phyloP scores from a whole-genome alignment of 2,329 filamentous ascomycete species.

The Neonectria ditissima region DNA sequence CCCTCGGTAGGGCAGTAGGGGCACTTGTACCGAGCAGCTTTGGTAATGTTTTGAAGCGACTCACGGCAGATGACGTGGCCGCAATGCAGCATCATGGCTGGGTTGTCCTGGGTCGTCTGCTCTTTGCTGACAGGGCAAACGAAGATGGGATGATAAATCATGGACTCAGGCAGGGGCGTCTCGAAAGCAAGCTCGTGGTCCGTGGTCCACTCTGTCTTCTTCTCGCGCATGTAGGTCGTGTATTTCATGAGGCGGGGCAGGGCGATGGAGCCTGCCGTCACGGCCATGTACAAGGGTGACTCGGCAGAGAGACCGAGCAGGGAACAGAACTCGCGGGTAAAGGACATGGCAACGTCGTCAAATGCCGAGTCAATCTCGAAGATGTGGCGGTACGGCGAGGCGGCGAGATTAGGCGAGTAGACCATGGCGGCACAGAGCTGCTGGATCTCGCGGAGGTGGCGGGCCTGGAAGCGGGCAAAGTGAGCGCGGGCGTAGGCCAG shows the following conservation, averaged over 20 bases:
- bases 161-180: conserved; percentile 68
- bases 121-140: conserved; percentile 98
- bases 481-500: conserved; percentile 80
- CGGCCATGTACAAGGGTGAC: conserved; percentile 91
- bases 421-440: conserved; percentile 85
- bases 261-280: conserved; percentile 91
- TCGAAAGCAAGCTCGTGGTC: conserved; percentile 89
- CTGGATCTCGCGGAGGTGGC: conserved; percentile 84
- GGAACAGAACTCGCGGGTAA: conserved; percentile 94
- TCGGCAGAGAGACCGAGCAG: conserved; percentile 90
- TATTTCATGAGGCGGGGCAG: conserved; percentile 91
- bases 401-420: conserved; percentile 78
- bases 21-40: conserved; percentile 88
- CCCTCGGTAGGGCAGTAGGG: conserved; percentile 95
- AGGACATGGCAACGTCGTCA: conserved; percentile 85
- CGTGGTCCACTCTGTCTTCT: conserved; percentile 95
- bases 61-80: conserved; percentile 94
- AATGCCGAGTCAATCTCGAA: conserved; percentile 84
- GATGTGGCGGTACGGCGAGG: conserved; percentile 82
- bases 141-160: conserved; percentile 94
- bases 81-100: conserved; percentile 96
- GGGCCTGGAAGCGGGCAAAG: conserved; percentile 78
- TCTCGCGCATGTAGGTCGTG: conserved; percentile 86
- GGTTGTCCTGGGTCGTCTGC: conserved; percentile 91
- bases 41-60: conserved; percentile 81